These are phyloP conservation scores for Celoporthe dispersa DNA, from an alignment of 2,329 filamentous ascomycete species.

Conservation along the genomic window DNA sequence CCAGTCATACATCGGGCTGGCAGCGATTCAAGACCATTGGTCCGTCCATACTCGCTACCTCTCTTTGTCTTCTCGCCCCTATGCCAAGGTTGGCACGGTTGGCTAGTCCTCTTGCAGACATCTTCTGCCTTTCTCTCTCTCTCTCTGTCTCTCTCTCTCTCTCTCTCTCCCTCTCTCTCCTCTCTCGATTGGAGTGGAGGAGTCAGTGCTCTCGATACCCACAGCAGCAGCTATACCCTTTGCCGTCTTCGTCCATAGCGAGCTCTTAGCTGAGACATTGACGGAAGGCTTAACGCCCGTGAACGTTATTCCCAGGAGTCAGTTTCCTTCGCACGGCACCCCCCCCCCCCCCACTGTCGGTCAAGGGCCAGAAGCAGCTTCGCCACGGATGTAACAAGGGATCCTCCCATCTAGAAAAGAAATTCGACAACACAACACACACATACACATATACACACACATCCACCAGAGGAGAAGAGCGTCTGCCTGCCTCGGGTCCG, in stretches of 20 bases:
- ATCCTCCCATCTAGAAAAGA: neutral
- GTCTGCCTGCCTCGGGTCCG: neutral
- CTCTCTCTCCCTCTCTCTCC: no score
- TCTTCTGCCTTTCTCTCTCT: neutral
- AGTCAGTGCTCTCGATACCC: constrained; percentile 13
- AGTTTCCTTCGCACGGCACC: constrained; percentile 6
- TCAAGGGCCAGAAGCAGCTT: constrained; percentile 15
- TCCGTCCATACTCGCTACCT: constrained; percentile 20
- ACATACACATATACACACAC: neutral
- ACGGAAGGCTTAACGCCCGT: constrained; percentile 7
- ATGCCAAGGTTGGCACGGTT: neutral
- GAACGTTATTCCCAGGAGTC: neutral
- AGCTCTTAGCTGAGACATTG: constrained; percentile 16
- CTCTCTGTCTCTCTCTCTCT: neutral
- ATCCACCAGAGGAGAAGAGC: neutral
- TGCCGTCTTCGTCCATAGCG: constrained; percentile 26
- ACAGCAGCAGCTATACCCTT: constrained; percentile 15
- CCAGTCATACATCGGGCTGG: constrained; percentile 24
- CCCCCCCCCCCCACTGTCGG: neutral
- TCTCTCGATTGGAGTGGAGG: constrained; percentile 6
- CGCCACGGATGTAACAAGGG: constrained; percentile 13
- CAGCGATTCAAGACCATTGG: constrained; percentile 22
- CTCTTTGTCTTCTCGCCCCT: constrained; percentile 26
- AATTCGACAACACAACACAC: neutral
- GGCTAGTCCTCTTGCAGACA: constrained; percentile 30